Conservation (phyloP, 1,139 yeast species). For the Pichia sp. region DNA sequence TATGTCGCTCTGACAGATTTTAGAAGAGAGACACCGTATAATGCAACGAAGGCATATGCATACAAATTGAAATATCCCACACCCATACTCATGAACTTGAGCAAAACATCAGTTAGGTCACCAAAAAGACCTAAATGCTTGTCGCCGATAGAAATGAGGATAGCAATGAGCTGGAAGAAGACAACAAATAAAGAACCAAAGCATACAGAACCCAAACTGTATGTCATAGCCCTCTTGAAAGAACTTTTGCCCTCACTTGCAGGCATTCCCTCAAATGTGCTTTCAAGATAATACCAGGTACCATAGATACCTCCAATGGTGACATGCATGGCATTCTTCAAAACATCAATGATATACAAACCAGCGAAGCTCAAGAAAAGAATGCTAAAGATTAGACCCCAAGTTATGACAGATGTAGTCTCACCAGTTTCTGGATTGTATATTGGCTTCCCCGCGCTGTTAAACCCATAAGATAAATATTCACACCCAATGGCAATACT, state of each 20-base stretch:
- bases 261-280: constrained; percentile 77
- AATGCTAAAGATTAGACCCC: constrained; percentile 60
- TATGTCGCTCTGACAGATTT: constrained; percentile 75
- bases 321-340: constrained; percentile 78
- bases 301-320: constrained; percentile 85
- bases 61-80: constrained; percentile 76
- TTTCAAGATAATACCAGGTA: constrained; percentile 77
- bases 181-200: constrained; percentile 84
- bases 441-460: constrained; percentile 44
- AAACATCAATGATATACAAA: constrained; percentile 76
- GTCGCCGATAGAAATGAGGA: constrained; percentile 15
- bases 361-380: constrained; percentile 52
- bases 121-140: constrained; percentile 30
- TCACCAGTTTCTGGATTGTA: too few species aligned
- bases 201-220: constrained; percentile 85
- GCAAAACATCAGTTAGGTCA: constrained; percentile 47
- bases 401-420: constrained; percentile 48
- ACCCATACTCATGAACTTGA: constrained; percentile 27
- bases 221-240: constrained; percentile 74
- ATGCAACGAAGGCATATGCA: constrained; percentile 80
- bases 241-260: constrained; percentile 76
- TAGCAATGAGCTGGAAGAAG: constrained; percentile 46
- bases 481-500: constrained; percentile 18
- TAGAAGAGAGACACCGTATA: constrained; percentile 74
- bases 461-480: constrained; percentile 36